These are phyloP conservation scores for Huntiella abstrusa DNA, from an alignment of 2,329 filamentous ascomycete genomes.

Conservation along the genomic window DNA sequence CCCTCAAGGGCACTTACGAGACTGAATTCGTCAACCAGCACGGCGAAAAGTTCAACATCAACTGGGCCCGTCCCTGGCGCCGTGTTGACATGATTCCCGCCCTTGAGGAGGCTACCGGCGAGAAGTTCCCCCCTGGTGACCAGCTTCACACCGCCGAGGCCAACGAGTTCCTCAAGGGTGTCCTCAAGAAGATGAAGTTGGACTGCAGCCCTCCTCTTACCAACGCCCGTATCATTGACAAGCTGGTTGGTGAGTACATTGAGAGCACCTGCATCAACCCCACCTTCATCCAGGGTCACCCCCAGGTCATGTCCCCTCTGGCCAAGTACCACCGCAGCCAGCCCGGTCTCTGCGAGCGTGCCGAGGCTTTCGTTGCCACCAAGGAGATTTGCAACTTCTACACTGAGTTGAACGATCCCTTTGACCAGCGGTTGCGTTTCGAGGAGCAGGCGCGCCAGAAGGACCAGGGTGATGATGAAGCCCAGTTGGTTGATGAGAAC, in stretches of 20 bases:
- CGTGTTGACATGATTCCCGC: slow-evolving; percentile 82
- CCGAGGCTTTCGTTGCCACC: slow-evolving; percentile 71
- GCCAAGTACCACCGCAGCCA: slow-evolving; percentile 73
- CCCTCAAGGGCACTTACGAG: slow-evolving; percentile 66
- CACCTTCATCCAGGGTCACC: slow-evolving; percentile 76
- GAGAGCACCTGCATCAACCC: slow-evolving; percentile 89
- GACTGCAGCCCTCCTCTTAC: slow-evolving; percentile 82
- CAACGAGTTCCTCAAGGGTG: slow-evolving; percentile 63
- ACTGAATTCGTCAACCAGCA: slow-evolving; percentile 74
- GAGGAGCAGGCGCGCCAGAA: slow-evolving; percentile 95
- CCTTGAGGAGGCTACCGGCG: slow-evolving; percentile 72
- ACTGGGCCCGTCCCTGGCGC: slow-evolving; percentile 92
- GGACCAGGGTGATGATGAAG: slow-evolving; percentile 91
- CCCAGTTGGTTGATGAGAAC: slow-evolving; percentile 86
- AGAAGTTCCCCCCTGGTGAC: slow-evolving; percentile 82
- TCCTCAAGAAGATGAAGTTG: slow-evolving; percentile 79
- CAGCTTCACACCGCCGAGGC: slow-evolving; percentile 81
- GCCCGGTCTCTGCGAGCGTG: slow-evolving; percentile 81
- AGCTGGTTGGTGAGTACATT: slow-evolving; percentile 83
- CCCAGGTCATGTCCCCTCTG: slow-evolving; percentile 41
- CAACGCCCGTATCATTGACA: slow-evolving; percentile 91
- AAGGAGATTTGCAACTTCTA: slow-evolving; percentile 77
- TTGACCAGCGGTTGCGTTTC: slow-evolving; percentile 68
- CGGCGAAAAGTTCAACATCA: slow-evolving; percentile 74
- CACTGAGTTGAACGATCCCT: slow-evolving; percentile 84